A percentile compares a stretch with the other conserved stretches of the same genome.
phyloP scores from a whole-genome alignment of 192 early-diverging fungal species.

The Coemansia sp. region DNA sequence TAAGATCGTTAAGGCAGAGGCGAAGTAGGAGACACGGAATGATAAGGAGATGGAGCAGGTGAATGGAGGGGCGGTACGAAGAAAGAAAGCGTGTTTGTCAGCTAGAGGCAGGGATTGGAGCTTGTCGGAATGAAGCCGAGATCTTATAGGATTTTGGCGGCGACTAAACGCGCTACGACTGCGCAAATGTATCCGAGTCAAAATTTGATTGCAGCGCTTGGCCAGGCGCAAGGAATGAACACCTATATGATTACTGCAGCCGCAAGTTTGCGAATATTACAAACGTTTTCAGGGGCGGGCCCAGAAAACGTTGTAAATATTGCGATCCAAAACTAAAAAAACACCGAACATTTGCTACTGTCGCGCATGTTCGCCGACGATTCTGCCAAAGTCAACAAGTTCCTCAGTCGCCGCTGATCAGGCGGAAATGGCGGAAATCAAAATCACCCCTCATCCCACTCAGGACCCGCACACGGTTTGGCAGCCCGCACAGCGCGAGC shows the following conservation, averaged over 20 bases:
- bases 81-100: no score
- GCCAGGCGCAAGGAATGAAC: no score
- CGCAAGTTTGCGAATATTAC: not conserved
- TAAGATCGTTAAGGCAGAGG: not conserved
- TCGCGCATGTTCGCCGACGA: not conserved
- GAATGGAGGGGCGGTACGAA: not conserved
- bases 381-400: no score
- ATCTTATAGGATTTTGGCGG: not conserved
- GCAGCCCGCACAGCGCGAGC: no score
- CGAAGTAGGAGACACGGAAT: not conserved
- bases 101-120: not conserved
- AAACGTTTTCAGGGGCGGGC: constrained; percentile 5
- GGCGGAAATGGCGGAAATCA: no score
- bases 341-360: not conserved
- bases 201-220: not conserved
- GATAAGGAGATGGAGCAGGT: not conserved
- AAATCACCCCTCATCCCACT: no score
- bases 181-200: not conserved
- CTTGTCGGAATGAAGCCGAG: not conserved
- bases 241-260: no score
- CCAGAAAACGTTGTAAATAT: constrained; percentile 4
- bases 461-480: no score
- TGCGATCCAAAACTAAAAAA: not conserved
- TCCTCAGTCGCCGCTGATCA: no score
- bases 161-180: not conserved